phyloP scores from a whole-genome alignment of 73 alveolate genomes.

The Paramecium octaurelia region DNA sequence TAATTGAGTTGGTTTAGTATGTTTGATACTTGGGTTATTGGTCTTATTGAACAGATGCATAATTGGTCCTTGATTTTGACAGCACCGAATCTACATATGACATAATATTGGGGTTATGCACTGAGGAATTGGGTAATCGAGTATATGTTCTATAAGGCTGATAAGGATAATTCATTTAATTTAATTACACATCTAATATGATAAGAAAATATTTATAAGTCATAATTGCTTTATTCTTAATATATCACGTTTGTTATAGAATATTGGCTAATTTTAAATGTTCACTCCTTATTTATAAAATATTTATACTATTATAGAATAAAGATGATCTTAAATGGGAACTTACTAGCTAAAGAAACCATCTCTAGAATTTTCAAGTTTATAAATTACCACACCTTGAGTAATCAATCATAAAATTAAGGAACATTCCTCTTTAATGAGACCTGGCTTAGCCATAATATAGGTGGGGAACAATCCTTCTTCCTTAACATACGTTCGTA shows the following conservation, averaged over 20 bases:
- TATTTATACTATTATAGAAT: not conserved
- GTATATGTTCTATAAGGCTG: not conserved
- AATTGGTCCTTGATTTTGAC: not conserved
- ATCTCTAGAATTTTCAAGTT: not conserved
- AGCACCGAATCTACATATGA: not conserved
- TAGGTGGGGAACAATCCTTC: slow-evolving; percentile 53
- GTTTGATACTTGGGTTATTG: not conserved
- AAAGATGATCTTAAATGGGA: slow-evolving; percentile 31
- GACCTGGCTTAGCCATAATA: slow-evolving; percentile 54
- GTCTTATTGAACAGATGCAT: not conserved
- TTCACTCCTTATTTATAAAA: not conserved
- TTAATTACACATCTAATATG: not conserved
- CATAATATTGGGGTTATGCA: not conserved
- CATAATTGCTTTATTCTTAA: not conserved
- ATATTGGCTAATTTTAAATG: not conserved
- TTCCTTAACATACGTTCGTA: slow-evolving; percentile 14
- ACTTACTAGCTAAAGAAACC: not conserved
- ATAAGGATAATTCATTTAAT: not conserved
- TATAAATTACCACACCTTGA: not conserved
- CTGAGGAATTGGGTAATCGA: not conserved
- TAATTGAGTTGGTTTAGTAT: not conserved
- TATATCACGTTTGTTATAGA: not conserved
- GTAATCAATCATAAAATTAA: not conserved
- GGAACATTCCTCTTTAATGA: not conserved
- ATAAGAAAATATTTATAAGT: not conserved